These are phyloP conservation scores for Eucalyptus curtisii DNA, from an alignment of 345 rosid species.

Conservation along the genomic window DNA sequence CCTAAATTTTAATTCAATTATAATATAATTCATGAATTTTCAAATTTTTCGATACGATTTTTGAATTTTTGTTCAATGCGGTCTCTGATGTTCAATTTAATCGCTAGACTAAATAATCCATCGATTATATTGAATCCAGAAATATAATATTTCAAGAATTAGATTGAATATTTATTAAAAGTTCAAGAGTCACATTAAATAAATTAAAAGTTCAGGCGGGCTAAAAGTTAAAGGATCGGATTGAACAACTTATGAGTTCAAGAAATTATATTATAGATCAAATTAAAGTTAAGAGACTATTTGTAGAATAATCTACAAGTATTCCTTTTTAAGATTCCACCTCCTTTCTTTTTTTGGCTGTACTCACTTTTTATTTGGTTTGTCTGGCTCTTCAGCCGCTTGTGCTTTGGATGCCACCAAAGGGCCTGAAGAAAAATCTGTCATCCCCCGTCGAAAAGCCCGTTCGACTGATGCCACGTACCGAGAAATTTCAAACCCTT, in stretches of 20 bases:
- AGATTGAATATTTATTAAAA: accelerated
- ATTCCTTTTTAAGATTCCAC: not conserved
- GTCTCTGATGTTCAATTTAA: no score
- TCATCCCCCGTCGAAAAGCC: not conserved
- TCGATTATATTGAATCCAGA: accelerated
- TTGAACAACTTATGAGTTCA: accelerated
- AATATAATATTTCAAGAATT: no score
- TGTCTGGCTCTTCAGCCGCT: not conserved
- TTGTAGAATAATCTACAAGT: not conserved
- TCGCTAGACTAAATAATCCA: no score
- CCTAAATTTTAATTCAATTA: no score
- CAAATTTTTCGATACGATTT: accelerated
- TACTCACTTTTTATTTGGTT: not conserved
- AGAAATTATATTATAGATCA: no score
- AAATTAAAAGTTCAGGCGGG: accelerated
- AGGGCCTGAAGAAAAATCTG: not conserved
- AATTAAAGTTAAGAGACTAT: no score
- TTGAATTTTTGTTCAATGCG: accelerated
- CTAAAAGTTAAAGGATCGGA: accelerated
- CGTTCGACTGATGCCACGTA: not conserved
- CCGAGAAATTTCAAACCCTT: not conserved
- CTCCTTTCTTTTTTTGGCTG: not conserved
- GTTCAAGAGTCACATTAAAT: accelerated
- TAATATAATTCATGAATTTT: no score
- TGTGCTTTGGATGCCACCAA: not conserved